Conservation (phyloP, 2,329 filamentous ascomycete genomes). For the Verticillium klebahnii region DNA sequence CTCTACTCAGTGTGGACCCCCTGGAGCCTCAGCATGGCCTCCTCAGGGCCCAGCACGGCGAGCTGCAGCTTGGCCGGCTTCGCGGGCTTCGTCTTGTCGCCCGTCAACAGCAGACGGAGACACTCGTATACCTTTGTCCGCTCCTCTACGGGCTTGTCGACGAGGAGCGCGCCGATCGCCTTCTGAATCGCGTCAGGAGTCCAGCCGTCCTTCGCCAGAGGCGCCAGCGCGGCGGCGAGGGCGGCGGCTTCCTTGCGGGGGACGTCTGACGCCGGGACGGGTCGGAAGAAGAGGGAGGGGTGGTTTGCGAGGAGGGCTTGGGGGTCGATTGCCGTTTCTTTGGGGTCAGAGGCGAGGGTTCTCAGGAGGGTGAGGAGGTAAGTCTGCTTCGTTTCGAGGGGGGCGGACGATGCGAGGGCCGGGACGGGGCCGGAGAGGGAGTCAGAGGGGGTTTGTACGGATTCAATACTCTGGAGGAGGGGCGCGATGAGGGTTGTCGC, state of each 20-base stretch:
- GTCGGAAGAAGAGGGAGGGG: conserved; percentile 13
- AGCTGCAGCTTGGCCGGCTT: conserved; percentile 15
- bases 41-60: conserved; percentile 8
- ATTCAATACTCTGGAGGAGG: conserved; percentile 7
- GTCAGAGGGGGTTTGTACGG: background rate
- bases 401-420: conserved; percentile 1
- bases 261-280: conserved; percentile 1
- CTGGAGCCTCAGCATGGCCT: conserved; percentile 8
- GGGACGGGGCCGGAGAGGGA: background rate
- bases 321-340: conserved; percentile 7
- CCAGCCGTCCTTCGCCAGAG: conserved; percentile 5
- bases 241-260: background rate
- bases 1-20: background rate
- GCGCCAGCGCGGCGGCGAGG: background rate
- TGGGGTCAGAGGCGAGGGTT: conserved; percentile 9
- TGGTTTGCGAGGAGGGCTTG: conserved; percentile 8
- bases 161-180: conserved; percentile 5
- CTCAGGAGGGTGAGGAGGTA: conserved; percentile 9
- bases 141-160: background rate
- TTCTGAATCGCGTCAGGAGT: conserved; percentile 5
- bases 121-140: conserved; percentile 6
- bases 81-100: conserved; percentile 6
- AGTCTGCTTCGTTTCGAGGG: background rate
- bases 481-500: conserved; percentile 9
- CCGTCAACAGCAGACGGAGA: conserved; percentile 9